Evolutionary conservation across 2,329 filamentous ascomycete species (phyloP).

Genomic region (Exophiala calicioides): DNA sequence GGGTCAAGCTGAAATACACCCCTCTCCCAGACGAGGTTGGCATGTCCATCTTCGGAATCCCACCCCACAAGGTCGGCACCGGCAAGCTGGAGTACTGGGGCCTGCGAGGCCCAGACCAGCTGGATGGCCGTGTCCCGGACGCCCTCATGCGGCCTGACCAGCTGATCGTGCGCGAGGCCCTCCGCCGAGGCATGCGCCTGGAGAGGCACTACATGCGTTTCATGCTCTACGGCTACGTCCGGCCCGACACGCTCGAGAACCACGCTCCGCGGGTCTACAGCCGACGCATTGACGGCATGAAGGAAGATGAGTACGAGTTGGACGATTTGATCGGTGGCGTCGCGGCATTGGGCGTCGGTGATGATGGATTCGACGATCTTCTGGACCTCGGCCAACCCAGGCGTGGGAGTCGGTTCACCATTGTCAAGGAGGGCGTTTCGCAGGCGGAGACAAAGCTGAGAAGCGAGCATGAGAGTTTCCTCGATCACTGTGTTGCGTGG

Average conservation of each 20-base stretch:
- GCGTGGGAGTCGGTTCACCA: conserved; percentile 20
- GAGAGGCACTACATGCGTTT: conserved; percentile 25
- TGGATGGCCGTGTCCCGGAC: conserved; percentile 14
- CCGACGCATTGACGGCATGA: conserved; percentile 18
- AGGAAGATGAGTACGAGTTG: conserved; percentile 28
- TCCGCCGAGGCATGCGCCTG: conserved; percentile 28
- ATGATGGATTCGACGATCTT: conserved; percentile 27
- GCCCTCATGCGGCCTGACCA: conserved; percentile 33
- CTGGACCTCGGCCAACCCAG: conserved; percentile 25
- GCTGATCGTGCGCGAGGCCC: conserved; percentile 32
- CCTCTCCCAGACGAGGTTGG: conserved; percentile 32
- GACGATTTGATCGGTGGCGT: conserved; percentile 29
- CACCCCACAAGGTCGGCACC: conserved; percentile 53
- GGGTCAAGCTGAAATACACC: conserved; percentile 59
- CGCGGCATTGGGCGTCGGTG: conserved; percentile 21
- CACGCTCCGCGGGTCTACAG: conserved; percentile 49
- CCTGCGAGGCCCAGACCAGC: not conserved
- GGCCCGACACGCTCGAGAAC: conserved; percentile 55
- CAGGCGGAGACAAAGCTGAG: conserved; percentile 13
- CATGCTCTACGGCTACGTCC: conserved; percentile 60
- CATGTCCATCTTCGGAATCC: conserved; percentile 51
- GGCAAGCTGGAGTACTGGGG: conserved; percentile 62
- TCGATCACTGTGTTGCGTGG: conserved; percentile 19
- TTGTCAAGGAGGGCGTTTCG: conserved; percentile 17
- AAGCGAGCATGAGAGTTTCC: conserved; percentile 9